phyloP scores from a whole-genome alignment of 140 eudicot species.

The Bidens hawaiensis region DNA sequence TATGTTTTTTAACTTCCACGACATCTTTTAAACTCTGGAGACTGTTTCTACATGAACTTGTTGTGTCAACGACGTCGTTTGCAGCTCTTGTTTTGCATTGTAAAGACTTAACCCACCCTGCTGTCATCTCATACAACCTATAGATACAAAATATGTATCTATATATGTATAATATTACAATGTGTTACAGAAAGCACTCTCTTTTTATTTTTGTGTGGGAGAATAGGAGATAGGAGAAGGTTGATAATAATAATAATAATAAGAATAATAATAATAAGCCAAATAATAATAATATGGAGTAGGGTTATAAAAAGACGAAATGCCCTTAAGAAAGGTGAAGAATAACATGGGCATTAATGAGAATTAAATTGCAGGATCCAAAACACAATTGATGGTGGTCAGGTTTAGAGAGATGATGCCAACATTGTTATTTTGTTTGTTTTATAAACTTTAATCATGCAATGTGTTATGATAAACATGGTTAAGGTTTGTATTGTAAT shows the following conservation, averaged over 20 bases:
- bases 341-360: conserved; percentile 34
- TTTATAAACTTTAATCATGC: no score
- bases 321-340: conserved; percentile 5
- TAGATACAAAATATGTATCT: conserved; percentile 4
- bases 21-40: conserved; percentile 55
- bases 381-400: conserved; percentile 31
- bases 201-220: conserved; percentile 10
- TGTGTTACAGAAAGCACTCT: conserved; percentile 3
- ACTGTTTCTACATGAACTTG: conserved; percentile 65
- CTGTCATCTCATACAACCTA: conserved; percentile 44
- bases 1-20: conserved; percentile 33
- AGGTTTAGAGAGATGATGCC: conserved; percentile 21
- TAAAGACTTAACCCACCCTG: conserved; percentile 84
- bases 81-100: conserved; percentile 82
- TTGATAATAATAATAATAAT: no score
- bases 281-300: no score
- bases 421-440: conserved; percentile 17
- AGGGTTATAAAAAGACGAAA: conserved; percentile 37
- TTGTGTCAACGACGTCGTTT: conserved; percentile 68
- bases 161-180: background rate
- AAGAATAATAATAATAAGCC: no score
- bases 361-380: conserved; percentile 35
- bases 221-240: conserved; percentile 5
- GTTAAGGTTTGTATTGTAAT: no score
- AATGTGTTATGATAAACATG: no score